Evolutionary conservation across 1,284 basidiomycete genomes (phyloP), one percentile per base, ranked within the genome.

Genomic region (Boletus smithii): DNA sequence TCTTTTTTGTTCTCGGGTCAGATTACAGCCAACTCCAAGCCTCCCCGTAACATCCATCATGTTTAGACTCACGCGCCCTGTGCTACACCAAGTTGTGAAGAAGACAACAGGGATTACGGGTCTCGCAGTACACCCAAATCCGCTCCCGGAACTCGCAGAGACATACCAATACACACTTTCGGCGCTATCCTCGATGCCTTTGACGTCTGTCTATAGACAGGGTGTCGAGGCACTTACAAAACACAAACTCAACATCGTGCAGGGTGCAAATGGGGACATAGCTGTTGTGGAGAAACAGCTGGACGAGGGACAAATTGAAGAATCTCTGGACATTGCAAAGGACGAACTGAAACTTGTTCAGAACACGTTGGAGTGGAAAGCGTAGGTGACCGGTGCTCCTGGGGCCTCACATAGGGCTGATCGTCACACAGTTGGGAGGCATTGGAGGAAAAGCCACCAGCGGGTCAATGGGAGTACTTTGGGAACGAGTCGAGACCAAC

Each of bases 351-450:
- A 71, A 42, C 73, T 98, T 36, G 88, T 80, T 2, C 75, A 75
- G 31, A 91, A 91, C 73, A 92, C 98, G 88, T 65, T 86, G 20
- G 89, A 95, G 65, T 98, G 92, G 91, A 97, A 97, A 74, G 81
- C 90, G 95, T 99, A 69, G 73, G 92, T 88, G 36, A 49, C 31
- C 16, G 33, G 24, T 46, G 45, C 16, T 26, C 22, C 44, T 30
- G 23, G 31, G 44, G 33, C 38, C 35, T 27, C 39, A 22, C 31
- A 35, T 33, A 23, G 23, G 26, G n/a, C 46, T 54, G 27, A 53
- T 27, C 44, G 4, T 33, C 36, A 26, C 54, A 18, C 57, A 95
- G 93, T 36, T 94, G 90, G 88, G 91, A 94, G 65, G 79, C 90
- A 20, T 71, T 95, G 55, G 86, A 88, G 62, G 86, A 90, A 62